These are phyloP conservation scores for Penicillium waksmanii DNA, from an alignment of 495 filamentous ascomycete species.

Conservation along the genomic window DNA sequence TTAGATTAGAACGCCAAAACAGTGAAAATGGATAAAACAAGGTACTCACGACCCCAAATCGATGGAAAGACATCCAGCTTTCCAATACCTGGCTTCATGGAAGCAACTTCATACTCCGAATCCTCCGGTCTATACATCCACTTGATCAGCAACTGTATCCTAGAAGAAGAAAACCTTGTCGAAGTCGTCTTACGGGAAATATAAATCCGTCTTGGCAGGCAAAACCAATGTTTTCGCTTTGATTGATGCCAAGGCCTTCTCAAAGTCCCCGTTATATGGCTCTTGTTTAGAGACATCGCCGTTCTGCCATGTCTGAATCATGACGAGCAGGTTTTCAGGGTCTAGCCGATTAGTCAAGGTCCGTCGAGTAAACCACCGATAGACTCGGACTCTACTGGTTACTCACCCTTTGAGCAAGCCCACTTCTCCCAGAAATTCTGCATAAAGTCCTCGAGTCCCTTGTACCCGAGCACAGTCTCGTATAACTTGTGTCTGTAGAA, in stretches of 20 bases:
- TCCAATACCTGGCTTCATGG: conserved; percentile 65
- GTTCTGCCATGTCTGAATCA: conserved; percentile 76
- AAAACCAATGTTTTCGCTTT: conserved; percentile 69
- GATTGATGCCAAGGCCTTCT: conserved; percentile 66
- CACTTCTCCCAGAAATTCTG: conserved; percentile 72
- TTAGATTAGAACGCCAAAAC: conserved; percentile 14
- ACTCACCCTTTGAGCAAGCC: conserved; percentile 63
- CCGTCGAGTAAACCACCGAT: background rate
- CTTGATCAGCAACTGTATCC: conserved; percentile 17
- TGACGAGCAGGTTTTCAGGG: conserved; percentile 66
- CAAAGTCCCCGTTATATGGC: conserved; percentile 66
- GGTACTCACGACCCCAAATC: conserved; percentile 68
- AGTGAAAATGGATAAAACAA: too few species aligned
- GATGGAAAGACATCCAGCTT: conserved; percentile 60
- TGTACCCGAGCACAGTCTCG: conserved; percentile 61
- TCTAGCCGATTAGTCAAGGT: conserved; percentile 41
- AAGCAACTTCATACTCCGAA: conserved; percentile 66
- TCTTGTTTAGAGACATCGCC: conserved; percentile 66
- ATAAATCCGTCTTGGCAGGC: conserved; percentile 69
- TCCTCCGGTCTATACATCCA: conserved; percentile 58
- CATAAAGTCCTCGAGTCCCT: conserved; percentile 70
- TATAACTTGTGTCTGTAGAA: conserved; percentile 72
- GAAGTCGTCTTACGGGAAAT: conserved; percentile 63
- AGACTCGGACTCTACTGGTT: background rate
- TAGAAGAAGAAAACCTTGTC: background rate